Percentiles rank a stretch among this genome's conserved stretches.
These are phyloP conservation scores for Cercophora samala DNA, from an alignment of 495 filamentous ascomycete species.

Conservation along the genomic window DNA sequence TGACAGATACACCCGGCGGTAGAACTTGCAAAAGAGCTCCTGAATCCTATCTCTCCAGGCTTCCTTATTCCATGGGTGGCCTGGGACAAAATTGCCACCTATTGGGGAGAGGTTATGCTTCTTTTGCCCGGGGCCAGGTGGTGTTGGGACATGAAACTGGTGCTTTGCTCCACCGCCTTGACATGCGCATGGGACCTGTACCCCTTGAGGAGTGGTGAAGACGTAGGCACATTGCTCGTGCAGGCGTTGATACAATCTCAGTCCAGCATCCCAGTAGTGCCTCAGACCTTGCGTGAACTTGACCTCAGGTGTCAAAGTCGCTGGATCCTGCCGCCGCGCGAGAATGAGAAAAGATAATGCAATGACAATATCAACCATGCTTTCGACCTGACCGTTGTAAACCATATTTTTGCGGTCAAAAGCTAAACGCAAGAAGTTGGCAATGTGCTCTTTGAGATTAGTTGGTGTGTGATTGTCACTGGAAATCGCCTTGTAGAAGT, in stretches of 20 bases:
- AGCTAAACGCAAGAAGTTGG: slow-evolving; percentile 11
- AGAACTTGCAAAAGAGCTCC: not conserved
- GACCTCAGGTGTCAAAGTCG: not conserved
- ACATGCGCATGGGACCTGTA: not conserved
- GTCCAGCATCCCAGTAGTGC: not conserved
- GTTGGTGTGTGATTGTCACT: slow-evolving; percentile 9
- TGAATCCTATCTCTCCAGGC: not conserved
- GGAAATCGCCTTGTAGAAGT: slow-evolving; percentile 4
- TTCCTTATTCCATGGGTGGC: not conserved
- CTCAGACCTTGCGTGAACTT: not conserved
- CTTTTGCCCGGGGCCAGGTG: not conserved
- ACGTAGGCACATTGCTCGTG: not conserved
- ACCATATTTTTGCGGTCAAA: not conserved
- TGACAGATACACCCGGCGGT: not conserved
- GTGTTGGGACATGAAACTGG: not conserved
- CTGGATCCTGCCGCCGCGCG: not conserved
- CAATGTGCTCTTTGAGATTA: slow-evolving; percentile 10
- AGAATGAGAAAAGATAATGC: not conserved
- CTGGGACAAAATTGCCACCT: not conserved
- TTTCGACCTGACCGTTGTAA: not conserved
- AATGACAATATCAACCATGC: not conserved
- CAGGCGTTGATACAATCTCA: not conserved
- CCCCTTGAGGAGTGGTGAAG: not conserved
- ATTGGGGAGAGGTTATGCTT: not conserved
- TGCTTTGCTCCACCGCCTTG: not conserved